Conservation (phyloP, 371 early-diverging fungal genomes). For the Mortierella sp. region DNA sequence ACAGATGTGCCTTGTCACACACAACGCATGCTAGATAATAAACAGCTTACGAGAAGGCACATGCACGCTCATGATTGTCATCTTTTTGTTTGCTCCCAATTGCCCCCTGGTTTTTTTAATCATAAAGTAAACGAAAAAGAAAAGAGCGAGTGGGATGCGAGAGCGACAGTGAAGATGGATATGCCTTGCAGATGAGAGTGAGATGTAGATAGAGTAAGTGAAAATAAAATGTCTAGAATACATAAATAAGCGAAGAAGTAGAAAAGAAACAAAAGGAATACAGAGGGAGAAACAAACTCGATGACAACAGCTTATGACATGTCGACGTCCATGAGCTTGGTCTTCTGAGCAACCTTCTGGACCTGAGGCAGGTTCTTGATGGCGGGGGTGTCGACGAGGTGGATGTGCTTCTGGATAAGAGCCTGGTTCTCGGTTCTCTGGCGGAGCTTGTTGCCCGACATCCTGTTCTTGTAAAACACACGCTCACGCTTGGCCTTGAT, state of each 20-base stretch:
- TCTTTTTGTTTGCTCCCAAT: not conserved
- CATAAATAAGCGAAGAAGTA: not conserved
- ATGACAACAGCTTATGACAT: slow-evolving; percentile 54
- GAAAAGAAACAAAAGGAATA: not conserved
- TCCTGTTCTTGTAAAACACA: slow-evolving; percentile 90
- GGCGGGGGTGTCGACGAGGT: slow-evolving; percentile 80
- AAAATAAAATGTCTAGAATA: slow-evolving; percentile 11
- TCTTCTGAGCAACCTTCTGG: slow-evolving; percentile 69
- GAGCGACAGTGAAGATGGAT: not conserved
- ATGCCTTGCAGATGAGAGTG: not conserved
- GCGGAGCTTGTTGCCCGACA: slow-evolving; percentile 84
- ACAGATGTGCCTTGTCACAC: not conserved
- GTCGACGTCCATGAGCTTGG: slow-evolving; percentile 73
- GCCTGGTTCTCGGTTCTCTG: slow-evolving; percentile 82
- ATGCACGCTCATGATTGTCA: not conserved
- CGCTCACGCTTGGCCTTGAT: slow-evolving; percentile 93
- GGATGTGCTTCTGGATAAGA: slow-evolving; percentile 88
- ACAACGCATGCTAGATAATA: not conserved
- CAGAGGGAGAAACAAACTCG: not conserved
- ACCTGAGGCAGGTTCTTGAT: slow-evolving; percentile 69
- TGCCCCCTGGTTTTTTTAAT: not conserved
- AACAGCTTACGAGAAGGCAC: not conserved
- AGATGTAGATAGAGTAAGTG: not conserved
- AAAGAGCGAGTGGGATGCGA: not conserved
- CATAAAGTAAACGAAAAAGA: not conserved